Conservation (phyloP, 176 grass and related monocot species). For the Zizania latifolia region DNA sequence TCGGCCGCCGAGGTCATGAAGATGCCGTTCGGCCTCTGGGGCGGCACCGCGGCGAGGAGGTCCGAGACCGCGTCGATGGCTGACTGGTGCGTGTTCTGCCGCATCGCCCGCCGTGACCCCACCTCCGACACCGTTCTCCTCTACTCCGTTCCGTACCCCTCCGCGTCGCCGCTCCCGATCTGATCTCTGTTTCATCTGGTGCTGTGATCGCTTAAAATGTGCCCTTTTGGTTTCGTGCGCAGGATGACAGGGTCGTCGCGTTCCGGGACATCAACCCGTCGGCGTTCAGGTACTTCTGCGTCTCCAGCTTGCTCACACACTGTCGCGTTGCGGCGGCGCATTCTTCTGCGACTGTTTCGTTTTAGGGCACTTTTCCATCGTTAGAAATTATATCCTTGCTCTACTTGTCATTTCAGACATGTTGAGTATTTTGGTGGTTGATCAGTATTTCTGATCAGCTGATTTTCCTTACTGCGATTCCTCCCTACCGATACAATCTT, state of each 20-base stretch:
- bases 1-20: slow-evolving; percentile 20
- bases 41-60: slow-evolving; percentile 13
- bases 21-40: slow-evolving; percentile 41
- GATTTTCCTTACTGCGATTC: neutral
- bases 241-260: slow-evolving; percentile 90
- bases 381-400: neutral
- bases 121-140: slow-evolving; percentile 41
- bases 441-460: neutral
- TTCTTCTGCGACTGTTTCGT: too few species aligned
- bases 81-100: slow-evolving; percentile 72
- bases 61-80: slow-evolving; percentile 10
- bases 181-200: neutral
- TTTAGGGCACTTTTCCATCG: neutral
- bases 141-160: slow-evolving; percentile 41
- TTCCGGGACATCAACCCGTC: slow-evolving; percentile 85
- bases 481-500: neutral
- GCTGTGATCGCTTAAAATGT: neutral
- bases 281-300: slow-evolving; percentile 63
- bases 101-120: slow-evolving; percentile 51
- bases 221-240: neutral
- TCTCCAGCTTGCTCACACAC: neutral
- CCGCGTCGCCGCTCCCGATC: slow-evolving; percentile 8
- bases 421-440: neutral
- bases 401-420: neutral
- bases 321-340: neutral